Base-by-base conservation (phyloP, 345 rosid genomes). In the Hirschfeldia incana region DNA sequence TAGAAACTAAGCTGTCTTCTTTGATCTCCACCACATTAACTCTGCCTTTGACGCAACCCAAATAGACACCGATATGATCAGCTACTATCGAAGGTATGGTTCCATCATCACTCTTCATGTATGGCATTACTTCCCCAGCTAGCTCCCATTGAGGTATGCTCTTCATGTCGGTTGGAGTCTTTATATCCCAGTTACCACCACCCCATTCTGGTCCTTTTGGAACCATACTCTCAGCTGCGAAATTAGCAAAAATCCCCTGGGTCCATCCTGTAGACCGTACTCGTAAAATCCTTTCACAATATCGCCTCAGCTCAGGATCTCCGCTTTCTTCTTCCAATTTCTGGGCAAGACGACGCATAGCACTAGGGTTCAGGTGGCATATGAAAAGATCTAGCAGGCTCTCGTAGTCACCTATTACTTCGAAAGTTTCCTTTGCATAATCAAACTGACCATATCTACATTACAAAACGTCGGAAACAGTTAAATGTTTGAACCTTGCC, bases 151-250 rank as follows among this genome's bases (percentile, higher is more conserved):
- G 90, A 78, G 99, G 98, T 82, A 88, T 87, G 70, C 86, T 88
- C 86, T 93, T 93, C 82, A 91, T 82, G 83, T 86, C 87, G 36
- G 94, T 81, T 36, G 99, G 98, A 36, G 92, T 93, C 80, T 91
- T 93, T 60, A 93, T 95, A 85, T 95, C 99, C 99, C 98, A 95
- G 89, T 95, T 95, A 66, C 97, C 98, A 83, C 99, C 99, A 79
- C 98, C 98, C 99, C 99, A 95, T 85, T 90, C 98, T 67, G 93
- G 83, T 76, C 99, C 98, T 83, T 95, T 95, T 1, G 97, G 99
- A 77, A 93, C 98, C 96, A 95, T 90, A 82, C 94, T 93, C 86
- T 95, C 99, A 28, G 99, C 97, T 81, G 98, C 98, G 83, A 95
- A 95, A 80, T 95, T 95, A n/a, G 98, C 97, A 80, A 95, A 95